Percentiles rank a stretch among this genome's conserved stretches.
Evolutionary conservation across 1,139 yeast genomes (phyloP).

Genomic region (Diutina siamensis): DNA sequence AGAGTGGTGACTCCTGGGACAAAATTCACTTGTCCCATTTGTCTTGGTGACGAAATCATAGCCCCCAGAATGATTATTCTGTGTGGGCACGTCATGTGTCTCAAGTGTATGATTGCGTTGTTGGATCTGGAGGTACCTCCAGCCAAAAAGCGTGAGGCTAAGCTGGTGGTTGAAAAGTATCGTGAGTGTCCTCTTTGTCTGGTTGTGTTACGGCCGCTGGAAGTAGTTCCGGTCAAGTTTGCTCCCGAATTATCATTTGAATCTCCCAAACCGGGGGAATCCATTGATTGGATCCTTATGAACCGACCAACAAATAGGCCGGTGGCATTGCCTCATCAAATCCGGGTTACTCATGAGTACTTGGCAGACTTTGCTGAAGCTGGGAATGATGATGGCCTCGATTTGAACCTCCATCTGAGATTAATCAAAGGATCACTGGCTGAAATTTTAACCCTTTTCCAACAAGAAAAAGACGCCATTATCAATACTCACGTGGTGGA

Average conservation of each 20-base stretch:
- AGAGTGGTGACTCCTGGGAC: constrained; percentile 68
- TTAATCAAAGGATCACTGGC: constrained; percentile 52
- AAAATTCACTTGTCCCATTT: constrained; percentile 76
- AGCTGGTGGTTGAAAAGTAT: constrained; percentile 36
- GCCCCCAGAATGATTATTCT: constrained; percentile 88
- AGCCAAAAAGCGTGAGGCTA: constrained; percentile 24
- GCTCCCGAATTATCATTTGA: constrained; percentile 42
- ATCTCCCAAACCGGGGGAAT: constrained; percentile 50
- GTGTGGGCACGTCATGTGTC: constrained; percentile 90
- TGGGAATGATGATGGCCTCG: constrained; percentile 12
- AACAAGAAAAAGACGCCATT: constrained; percentile 43
- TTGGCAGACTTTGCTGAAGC: constrained; percentile 24
- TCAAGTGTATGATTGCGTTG: constrained; percentile 66
- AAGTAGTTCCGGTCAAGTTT: constrained; percentile 61
- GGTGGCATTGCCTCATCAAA: constrained; percentile 49
- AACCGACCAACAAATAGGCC: constrained; percentile 49
- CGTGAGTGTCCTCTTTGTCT: constrained; percentile 84
- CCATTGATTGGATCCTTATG: constrained; percentile 59
- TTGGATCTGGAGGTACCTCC: constrained; percentile 45
- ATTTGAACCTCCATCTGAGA: constrained; percentile 30
- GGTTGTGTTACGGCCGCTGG: constrained; percentile 45
- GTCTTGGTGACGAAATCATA: constrained; percentile 69
- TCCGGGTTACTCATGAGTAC: constrained; percentile 18
- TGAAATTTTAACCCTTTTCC: constrained; percentile 42
- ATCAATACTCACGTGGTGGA: constrained; percentile 42